Conservation (phyloP, 306 rosid species). For the Luffa aegyptiaca region DNA sequence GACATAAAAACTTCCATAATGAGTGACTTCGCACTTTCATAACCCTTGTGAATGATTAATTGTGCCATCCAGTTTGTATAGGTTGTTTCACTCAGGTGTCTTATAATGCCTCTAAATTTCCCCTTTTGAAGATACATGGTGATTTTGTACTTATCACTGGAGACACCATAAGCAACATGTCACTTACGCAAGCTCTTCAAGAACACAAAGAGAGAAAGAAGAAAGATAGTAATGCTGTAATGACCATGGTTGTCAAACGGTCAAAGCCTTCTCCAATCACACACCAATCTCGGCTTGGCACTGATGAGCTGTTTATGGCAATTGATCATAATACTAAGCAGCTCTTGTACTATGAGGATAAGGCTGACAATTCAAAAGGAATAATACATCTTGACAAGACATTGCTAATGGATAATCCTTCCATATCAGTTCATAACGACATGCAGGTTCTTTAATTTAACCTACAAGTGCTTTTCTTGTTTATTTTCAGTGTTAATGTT, state of each 20-base stretch:
- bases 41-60: background rate
- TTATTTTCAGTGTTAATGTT: slow-evolving; percentile 14
- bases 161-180: slow-evolving; percentile 97
- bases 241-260: slow-evolving; percentile 87
- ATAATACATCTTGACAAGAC: slow-evolving; percentile 64
- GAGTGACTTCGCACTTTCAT: background rate
- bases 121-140: slow-evolving; percentile 71
- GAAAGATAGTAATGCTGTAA: slow-evolving; percentile 84
- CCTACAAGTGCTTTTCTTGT: slow-evolving; percentile 14
- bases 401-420: slow-evolving; percentile 57
- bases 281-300: slow-evolving; percentile 92
- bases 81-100: slow-evolving; percentile 3
- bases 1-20: background rate
- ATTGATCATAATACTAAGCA: slow-evolving; percentile 81
- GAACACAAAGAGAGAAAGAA: slow-evolving; percentile 91
- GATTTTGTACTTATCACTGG: slow-evolving; percentile 94
- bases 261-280: slow-evolving; percentile 74
- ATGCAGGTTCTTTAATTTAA: slow-evolving; percentile 49
- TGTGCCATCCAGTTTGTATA: background rate
- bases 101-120: slow-evolving; percentile 20
- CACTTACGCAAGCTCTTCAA: slow-evolving; percentile 74
- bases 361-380: slow-evolving; percentile 53
- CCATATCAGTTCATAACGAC: slow-evolving; percentile 81
- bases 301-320: slow-evolving; percentile 89
- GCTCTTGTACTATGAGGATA: slow-evolving; percentile 84